A percentile compares a stretch with the other conserved stretches of the same genome.
phyloP scores from a whole-genome alignment of 139 green algal species.

The Chlorella sorokiniana region DNA sequence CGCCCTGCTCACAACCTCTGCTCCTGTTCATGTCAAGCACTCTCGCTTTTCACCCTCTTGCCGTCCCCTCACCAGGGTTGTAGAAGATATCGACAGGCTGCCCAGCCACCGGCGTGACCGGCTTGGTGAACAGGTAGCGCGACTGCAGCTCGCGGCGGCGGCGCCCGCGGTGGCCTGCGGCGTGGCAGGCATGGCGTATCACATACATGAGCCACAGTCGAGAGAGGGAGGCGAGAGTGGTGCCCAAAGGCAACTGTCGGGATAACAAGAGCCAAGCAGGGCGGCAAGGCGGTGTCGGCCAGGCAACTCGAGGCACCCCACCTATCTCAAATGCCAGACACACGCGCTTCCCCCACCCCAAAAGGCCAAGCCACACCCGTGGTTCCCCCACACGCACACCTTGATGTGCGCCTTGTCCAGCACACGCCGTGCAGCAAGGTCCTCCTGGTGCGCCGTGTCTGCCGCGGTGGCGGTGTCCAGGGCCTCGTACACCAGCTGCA shows the following conservation, averaged over 20 bases:
- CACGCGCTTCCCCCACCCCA: too few relatives aligned
- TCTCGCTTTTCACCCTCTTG: too few relatives aligned
- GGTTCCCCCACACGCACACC: not conserved
- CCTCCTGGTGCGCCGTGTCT: slow-evolving; percentile 35
- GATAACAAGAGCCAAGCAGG: not conserved
- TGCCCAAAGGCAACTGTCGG: not conserved
- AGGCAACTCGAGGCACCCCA: too few relatives aligned
- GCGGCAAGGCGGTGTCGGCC: not conserved
- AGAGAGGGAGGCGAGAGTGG: not conserved
- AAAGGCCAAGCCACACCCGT: too few relatives aligned
- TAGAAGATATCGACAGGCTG: slow-evolving; percentile 86
- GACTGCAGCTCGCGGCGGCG: slow-evolving; percentile 72
- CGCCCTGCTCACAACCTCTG: too few relatives aligned
- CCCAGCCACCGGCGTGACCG: slow-evolving; percentile 62
- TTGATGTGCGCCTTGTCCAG: slow-evolving; percentile 60
- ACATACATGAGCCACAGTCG: too few relatives aligned
- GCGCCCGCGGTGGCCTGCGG: slow-evolving; percentile 52
- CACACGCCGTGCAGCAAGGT: slow-evolving; percentile 58
- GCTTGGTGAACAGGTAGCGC: slow-evolving; percentile 77
- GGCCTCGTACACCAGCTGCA: slow-evolving; percentile 43
- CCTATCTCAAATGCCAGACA: too few relatives aligned
- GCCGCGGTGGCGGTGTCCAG: slow-evolving; percentile 16
- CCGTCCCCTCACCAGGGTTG: slow-evolving; percentile 88
- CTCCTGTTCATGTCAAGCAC: too few relatives aligned
- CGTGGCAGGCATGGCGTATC: too few relatives aligned